These are phyloP conservation scores for Penicillium diatomitis DNA, from an alignment of 495 filamentous ascomycete genomes.

Conservation along the genomic window DNA sequence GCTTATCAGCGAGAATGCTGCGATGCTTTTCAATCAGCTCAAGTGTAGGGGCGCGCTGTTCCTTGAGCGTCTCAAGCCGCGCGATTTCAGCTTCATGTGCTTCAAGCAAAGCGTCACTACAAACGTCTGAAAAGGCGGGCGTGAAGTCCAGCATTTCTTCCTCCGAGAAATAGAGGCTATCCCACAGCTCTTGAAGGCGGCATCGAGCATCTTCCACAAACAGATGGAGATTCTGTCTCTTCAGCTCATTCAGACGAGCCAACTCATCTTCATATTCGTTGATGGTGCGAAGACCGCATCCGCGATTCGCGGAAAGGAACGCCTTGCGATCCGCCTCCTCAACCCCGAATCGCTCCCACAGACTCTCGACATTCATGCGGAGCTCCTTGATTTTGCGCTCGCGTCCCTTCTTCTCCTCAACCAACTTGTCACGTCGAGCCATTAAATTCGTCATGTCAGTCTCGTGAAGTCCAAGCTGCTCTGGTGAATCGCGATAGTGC, in stretches of 20 bases:
- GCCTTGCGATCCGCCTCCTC: conserved; percentile 73
- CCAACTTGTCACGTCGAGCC: conserved; percentile 65
- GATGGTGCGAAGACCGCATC: conserved; percentile 77
- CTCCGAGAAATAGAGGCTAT: conserved; percentile 84
- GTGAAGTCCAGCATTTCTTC: conserved; percentile 98
- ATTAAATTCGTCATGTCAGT: conserved; percentile 69
- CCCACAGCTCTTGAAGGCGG: conserved; percentile 91
- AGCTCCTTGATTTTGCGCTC: conserved; percentile 75
- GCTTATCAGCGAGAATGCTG: conserved; percentile 74
- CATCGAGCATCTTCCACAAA: conserved; percentile 91
- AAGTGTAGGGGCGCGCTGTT: conserved; percentile 79
- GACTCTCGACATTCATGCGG: conserved; percentile 58
- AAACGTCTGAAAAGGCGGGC: conserved; percentile 75
- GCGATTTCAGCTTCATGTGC: conserved; percentile 84
- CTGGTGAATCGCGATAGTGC: conserved; percentile 77
- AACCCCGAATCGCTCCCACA: conserved; percentile 84
- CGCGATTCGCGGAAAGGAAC: conserved; percentile 63
- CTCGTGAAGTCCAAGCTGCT: conserved; percentile 85
- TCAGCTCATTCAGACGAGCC: conserved; percentile 76
- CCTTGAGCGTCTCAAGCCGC: conserved; percentile 70
- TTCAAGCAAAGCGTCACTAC: conserved; percentile 78
- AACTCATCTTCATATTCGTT: conserved; percentile 94
- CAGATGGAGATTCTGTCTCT: conserved; percentile 85
- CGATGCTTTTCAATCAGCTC: conserved; percentile 77
- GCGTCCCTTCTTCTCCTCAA: conserved; percentile 90